phyloP scores from a whole-genome alignment of 106 monocot genomes.

The Dendrobium officinale region DNA sequence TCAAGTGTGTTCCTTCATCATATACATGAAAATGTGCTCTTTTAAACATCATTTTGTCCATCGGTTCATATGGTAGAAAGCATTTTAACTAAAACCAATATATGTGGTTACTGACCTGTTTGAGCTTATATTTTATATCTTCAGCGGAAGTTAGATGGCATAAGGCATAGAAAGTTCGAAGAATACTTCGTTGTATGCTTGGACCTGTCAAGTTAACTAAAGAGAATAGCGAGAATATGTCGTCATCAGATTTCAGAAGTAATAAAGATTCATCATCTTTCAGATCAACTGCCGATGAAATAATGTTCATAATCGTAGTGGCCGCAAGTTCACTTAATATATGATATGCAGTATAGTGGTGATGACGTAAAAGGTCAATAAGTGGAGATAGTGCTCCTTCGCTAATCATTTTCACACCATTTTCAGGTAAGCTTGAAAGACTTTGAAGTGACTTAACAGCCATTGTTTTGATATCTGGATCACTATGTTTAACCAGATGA shows the following conservation, averaged over 20 bases:
- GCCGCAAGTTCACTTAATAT: slow-evolving; percentile 13
- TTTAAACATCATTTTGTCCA: too few relatives aligned
- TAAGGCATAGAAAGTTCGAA: slow-evolving; percentile 21
- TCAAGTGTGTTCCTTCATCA: too few relatives aligned
- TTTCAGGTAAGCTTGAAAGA: slow-evolving; percentile 25
- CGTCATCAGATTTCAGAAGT: slow-evolving; percentile 28
- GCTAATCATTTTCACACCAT: slow-evolving; percentile 26
- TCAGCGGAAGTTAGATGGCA: slow-evolving; percentile 12
- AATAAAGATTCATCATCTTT: slow-evolving; percentile 12
- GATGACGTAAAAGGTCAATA: slow-evolving; percentile 13
- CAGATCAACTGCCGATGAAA: slow-evolving; percentile 7
- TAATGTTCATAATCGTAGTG: slow-evolving; percentile 22
- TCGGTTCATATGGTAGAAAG: too few relatives aligned
- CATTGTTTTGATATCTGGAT: slow-evolving; percentile 14
- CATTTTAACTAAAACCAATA: too few relatives aligned
- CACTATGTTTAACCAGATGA: slow-evolving; percentile 12
- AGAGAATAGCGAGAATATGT: slow-evolving; percentile 29
- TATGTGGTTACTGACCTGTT: slow-evolving; percentile 16
- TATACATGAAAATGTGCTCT: too few relatives aligned
- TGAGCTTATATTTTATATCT: slow-evolving; percentile 21
- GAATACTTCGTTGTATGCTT: slow-evolving; percentile 20
- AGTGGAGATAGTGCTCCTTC: slow-evolving; percentile 18
- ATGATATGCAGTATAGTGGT: background rate
- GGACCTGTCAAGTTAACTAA: slow-evolving; percentile 14
- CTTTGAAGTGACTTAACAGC: slow-evolving; percentile 22